Percentiles rank a stretch among this genome's conserved stretches.
Conservation (phyloP, 2,329 filamentous ascomycete species). For the Colletotrichum magnum region DNA sequence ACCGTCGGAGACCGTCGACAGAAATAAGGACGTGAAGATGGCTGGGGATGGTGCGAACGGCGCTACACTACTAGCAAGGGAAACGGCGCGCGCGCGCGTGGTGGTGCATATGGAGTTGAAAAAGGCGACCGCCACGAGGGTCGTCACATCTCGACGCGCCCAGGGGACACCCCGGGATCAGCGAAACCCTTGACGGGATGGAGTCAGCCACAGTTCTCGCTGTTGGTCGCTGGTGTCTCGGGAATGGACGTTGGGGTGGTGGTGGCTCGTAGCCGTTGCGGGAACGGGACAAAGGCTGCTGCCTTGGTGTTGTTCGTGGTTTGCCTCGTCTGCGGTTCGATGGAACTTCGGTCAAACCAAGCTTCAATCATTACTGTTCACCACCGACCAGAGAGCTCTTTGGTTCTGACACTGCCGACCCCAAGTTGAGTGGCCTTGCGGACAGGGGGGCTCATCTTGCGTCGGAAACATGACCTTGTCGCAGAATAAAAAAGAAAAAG, state of each 20-base stretch:
- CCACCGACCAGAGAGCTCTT: not conserved
- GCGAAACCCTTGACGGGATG: slow-evolving; percentile 19
- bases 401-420: slow-evolving; percentile 7
- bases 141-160: no score
- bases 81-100: slow-evolving; percentile 13
- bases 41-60: slow-evolving; percentile 22
- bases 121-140: slow-evolving; percentile 14
- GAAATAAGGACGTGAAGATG: slow-evolving; percentile 10
- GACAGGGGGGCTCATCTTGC: slow-evolving; percentile 3
- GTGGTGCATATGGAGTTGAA: slow-evolving; percentile 1
- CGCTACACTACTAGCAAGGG: not conserved
- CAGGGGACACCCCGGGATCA: slow-evolving; percentile 17
- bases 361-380: not conserved
- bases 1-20: not conserved
- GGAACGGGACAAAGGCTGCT: slow-evolving; percentile 8
- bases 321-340: not conserved
- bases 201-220: slow-evolving; percentile 32
- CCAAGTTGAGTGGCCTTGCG: slow-evolving; percentile 22
- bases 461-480: slow-evolving; percentile 29
- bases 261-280: slow-evolving; percentile 21
- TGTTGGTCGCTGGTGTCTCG: slow-evolving; percentile 21
- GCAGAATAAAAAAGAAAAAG: slow-evolving; percentile 13
- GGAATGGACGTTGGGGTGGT: slow-evolving; percentile 7
- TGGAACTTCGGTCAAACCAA: not conserved
- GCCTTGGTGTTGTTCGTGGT: slow-evolving; percentile 5